phyloP scores from a whole-genome alignment of 768 basidiomycete species.

The Suillus weaverae region DNA sequence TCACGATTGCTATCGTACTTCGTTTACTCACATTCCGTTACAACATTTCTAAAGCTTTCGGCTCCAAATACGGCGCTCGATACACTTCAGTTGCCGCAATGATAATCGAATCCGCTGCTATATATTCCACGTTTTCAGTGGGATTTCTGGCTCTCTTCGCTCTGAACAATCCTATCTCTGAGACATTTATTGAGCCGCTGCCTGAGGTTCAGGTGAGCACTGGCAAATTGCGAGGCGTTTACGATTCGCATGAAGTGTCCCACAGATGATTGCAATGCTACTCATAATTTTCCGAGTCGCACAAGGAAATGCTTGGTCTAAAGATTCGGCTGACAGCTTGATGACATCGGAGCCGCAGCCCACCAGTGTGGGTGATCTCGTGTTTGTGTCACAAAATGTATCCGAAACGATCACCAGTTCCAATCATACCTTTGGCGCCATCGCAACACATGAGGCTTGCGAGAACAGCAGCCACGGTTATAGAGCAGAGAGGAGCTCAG shows the following conservation, averaged over 20 bases:
- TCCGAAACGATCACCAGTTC: no score
- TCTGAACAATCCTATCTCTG: constrained; percentile 21
- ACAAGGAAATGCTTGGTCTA: constrained; percentile 27
- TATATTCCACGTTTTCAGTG: constrained; percentile 28
- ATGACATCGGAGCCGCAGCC: not conserved
- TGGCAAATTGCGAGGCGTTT: not conserved
- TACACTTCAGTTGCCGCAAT: constrained; percentile 37
- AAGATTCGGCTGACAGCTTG: not conserved
- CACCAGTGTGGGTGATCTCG: no score
- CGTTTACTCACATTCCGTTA: constrained; percentile 28
- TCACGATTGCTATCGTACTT: constrained; percentile 31
- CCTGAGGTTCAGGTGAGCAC: constrained; percentile 29
- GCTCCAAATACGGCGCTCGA: constrained; percentile 19
- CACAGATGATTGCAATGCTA: constrained; percentile 28
- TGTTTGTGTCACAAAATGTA: no score
- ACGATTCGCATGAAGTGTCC: not conserved
- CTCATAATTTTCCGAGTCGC: constrained; percentile 34
- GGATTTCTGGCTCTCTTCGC: constrained; percentile 32
- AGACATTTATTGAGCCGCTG: constrained; percentile 31
- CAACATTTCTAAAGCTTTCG: constrained; percentile 15
- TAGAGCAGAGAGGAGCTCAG: no score
- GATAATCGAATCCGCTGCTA: constrained; percentile 35
- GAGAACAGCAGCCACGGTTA: no score
- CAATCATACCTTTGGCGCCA: no score
- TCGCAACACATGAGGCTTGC: no score